A percentile compares a stretch with the other conserved stretches of the same genome.
Conservation (phyloP, 2,329 filamentous ascomycete species). For the Aspergillus quadricinctus region DNA sequence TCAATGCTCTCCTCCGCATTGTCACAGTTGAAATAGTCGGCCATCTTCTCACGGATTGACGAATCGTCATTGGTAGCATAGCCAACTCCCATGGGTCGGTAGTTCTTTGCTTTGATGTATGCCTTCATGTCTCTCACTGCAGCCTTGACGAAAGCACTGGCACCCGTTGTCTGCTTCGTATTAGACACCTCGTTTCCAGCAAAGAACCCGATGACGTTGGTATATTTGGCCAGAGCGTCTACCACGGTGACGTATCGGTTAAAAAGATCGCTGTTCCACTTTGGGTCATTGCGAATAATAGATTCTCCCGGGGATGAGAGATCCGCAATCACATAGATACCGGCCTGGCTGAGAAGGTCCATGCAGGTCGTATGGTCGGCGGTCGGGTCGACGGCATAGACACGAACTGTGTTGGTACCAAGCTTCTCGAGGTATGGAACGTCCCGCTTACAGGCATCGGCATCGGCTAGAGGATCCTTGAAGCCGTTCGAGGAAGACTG, state of each 20-base stretch:
- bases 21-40: conserved; percentile 91
- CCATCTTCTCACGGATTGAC: conserved; percentile 72
- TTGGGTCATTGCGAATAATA: conserved; percentile 74
- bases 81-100: conserved; percentile 77
- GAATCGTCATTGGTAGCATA: conserved; percentile 93
- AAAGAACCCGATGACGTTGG: conserved; percentile 92
- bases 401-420: conserved; percentile 84
- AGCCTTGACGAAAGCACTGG: conserved; percentile 92
- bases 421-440: conserved; percentile 73
- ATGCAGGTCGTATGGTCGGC: conserved; percentile 78
- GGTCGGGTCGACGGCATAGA: conserved; percentile 82
- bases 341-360: conserved; percentile 69
- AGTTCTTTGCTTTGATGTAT: conserved; percentile 75
- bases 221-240: conserved; percentile 72
- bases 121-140: conserved; percentile 90
- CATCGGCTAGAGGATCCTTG: conserved; percentile 75
- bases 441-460: conserved; percentile 69
- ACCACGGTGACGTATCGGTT: conserved; percentile 76
- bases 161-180: conserved; percentile 75
- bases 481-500: conserved; percentile 54
- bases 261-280: conserved; percentile 75
- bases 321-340: conserved; percentile 93
- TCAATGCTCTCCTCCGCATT: conserved; percentile 65
- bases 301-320: conserved; percentile 73
- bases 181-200: conserved; percentile 96